These are phyloP conservation scores for Termitomyces heimii DNA, from an alignment of 768 basidiomycete species.

Conservation along the genomic window DNA sequence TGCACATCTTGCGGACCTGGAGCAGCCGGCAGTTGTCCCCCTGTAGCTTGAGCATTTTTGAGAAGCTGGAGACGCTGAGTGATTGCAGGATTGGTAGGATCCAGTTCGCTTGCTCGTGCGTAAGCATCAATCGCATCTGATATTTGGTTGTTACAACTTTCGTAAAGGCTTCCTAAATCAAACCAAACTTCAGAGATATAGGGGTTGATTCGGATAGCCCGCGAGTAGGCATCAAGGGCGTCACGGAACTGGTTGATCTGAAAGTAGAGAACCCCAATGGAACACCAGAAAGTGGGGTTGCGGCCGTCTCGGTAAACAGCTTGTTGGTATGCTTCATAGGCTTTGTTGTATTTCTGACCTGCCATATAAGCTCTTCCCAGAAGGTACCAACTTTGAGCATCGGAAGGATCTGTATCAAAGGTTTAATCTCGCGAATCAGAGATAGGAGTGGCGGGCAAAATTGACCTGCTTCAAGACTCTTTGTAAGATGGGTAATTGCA, in stretches of 20 bases:
- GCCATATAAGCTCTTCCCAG: slow-evolving; percentile 99
- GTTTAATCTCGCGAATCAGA: background rate
- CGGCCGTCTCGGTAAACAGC: slow-evolving; percentile 98
- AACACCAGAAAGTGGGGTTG: slow-evolving; percentile 99
- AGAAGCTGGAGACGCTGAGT: slow-evolving; percentile 74
- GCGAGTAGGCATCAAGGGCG: slow-evolving; percentile 97
- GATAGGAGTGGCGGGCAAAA: background rate
- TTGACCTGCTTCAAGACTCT: slow-evolving; percentile 91
- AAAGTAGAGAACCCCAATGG: slow-evolving; percentile 98
- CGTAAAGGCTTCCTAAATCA: slow-evolving; percentile 94
- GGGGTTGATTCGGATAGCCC: slow-evolving; percentile 97
- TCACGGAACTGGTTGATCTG: slow-evolving; percentile 99
- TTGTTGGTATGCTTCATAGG: slow-evolving; percentile 99
- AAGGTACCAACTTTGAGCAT: slow-evolving; percentile 98
- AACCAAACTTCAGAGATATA: slow-evolving; percentile 97
- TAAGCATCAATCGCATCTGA: slow-evolving; percentile 99
- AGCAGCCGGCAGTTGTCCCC: slow-evolving; percentile 73
- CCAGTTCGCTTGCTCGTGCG: slow-evolving; percentile 89
- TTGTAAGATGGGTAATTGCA: slow-evolving; percentile 90
- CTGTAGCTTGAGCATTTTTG: slow-evolving; percentile 73
- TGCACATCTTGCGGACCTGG: slow-evolving; percentile 95
- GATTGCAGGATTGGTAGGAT: slow-evolving; percentile 80
- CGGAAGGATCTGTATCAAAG: slow-evolving; percentile 65
- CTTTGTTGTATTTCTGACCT: slow-evolving; percentile 97
- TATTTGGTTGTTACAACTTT: slow-evolving; percentile 98